Evolutionary conservation across 2,329 filamentous ascomycete genomes (phyloP), one percentile per base, ranked within the genome.

Genomic region (Cladosporium colombiae): DNA sequence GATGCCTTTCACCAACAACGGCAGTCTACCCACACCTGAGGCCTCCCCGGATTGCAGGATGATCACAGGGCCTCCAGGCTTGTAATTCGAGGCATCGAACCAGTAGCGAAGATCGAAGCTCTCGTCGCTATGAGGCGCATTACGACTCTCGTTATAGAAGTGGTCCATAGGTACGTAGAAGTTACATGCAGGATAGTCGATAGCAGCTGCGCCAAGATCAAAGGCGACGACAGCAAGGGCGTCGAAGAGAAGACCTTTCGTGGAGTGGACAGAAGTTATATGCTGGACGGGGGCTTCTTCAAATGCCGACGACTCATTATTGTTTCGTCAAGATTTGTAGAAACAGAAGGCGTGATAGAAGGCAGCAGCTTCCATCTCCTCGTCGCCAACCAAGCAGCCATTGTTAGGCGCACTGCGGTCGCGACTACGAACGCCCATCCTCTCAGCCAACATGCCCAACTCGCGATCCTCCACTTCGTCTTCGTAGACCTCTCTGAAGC

Each of bases 261-360:
- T 50, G 25, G 44, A 23, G n/a, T 56, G 33, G 27, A 29, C 1
- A 40, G 14, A 40, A 40, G 16, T 40, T 44, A 44, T 21, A 8
- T 13, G 40, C n/a, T n/a, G 40, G n/a, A n/a, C 13, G 23, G 2
- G n/a, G 40, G n/a, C 10, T 11, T 46, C 8, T 46, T 2, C n/a
- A 21, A 46, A 46, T 13, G n/a, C n/a, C 23, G 40, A 21, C 40
- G 40, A 46, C n/a, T 46, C 8, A 21, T 21, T 8, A 46, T 21
- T 11, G 10, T 46, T 46, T 21, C 52, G 1, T 63, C 50, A 65
- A 18, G 63, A 60, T 82, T 97, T 97, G 80, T 97, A 96, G 79
- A 98, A 98, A 81, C 93, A 97, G 75, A 98, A 98, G 1, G 91
- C 93, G 73, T 96, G 87, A 75, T 98, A 98, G 75, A 98, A 96